A percentile compares a stretch with the other conserved stretches of the same genome.
These are phyloP conservation scores for Cladosporium sp. DNA, from an alignment of 2,329 filamentous ascomycete species.

Conservation along the genomic window DNA sequence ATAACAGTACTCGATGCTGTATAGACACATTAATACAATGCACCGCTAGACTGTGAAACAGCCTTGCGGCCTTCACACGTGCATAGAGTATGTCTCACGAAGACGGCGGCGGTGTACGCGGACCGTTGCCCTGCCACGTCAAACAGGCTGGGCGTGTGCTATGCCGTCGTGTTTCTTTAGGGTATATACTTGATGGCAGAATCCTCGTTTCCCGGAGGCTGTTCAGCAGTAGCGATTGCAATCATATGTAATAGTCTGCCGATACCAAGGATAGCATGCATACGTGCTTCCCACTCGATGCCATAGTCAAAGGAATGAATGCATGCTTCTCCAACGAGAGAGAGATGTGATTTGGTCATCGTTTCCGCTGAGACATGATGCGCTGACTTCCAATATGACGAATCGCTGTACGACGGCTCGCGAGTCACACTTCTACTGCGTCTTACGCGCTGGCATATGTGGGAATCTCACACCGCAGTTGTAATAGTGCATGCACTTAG, in stretches of 20 bases:
- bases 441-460: not conserved
- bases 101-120: not conserved
- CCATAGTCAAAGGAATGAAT: not conserved
- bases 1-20: not conserved
- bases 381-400: not conserved
- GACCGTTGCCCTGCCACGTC: not conserved
- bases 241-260: too few relatives aligned
- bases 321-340: not conserved
- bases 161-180: not conserved
- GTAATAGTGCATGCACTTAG: not conserved
- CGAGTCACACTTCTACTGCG: not conserved
- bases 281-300: not conserved
- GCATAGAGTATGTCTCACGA: not conserved
- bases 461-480: not conserved
- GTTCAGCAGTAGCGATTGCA: too few relatives aligned
- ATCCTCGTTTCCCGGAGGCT: too few relatives aligned
- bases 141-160: not conserved
- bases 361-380: not conserved
- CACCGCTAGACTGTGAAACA: not conserved
- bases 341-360: not conserved
- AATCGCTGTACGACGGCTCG: not conserved
- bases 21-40: not conserved
- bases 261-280: too few relatives aligned
- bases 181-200: not conserved
- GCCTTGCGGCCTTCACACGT: not conserved